These are phyloP conservation scores for Coriaria nepalensis DNA, from an alignment of 306 rosid species.

Conservation along the genomic window DNA sequence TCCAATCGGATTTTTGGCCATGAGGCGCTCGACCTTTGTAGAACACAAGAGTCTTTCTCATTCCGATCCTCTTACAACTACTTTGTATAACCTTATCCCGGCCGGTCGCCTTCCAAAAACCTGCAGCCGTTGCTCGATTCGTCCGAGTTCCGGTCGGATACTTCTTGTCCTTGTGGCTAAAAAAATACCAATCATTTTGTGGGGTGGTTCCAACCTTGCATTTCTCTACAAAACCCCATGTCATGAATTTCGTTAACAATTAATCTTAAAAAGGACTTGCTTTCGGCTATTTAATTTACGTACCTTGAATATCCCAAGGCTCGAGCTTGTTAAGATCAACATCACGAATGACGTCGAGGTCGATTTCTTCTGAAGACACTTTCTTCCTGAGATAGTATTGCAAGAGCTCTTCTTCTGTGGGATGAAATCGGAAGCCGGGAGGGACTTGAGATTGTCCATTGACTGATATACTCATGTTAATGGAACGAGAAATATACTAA, in stretches of 20 bases:
- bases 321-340: conserved; percentile 97
- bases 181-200: conserved; percentile 92
- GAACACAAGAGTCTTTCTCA: conserved; percentile 92
- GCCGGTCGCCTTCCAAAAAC: conserved; percentile 97
- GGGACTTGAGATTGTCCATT: conserved; percentile 91
- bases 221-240: conserved; percentile 32
- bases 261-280: no score
- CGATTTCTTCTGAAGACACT: conserved; percentile 60
- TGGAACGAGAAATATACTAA: background rate
- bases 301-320: conserved; percentile 99
- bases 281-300: background rate
- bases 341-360: conserved; percentile 77
- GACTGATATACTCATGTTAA: conserved; percentile 62
- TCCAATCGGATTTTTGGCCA: conserved; percentile 88
- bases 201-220: conserved; percentile 95
- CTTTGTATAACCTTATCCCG: conserved; percentile 76
- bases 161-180: conserved; percentile 95
- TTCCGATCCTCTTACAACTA: conserved; percentile 62
- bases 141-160: conserved; percentile 93
- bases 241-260: no score
- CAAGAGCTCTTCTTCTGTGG: conserved; percentile 79
- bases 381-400: conserved; percentile 77
- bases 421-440: conserved; percentile 84
- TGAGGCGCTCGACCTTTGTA: conserved; percentile 95
- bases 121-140: conserved; percentile 78